Evolutionary conservation across 441 rosid genomes (phyloP).

Genomic region (Capsella rubella): DNA sequence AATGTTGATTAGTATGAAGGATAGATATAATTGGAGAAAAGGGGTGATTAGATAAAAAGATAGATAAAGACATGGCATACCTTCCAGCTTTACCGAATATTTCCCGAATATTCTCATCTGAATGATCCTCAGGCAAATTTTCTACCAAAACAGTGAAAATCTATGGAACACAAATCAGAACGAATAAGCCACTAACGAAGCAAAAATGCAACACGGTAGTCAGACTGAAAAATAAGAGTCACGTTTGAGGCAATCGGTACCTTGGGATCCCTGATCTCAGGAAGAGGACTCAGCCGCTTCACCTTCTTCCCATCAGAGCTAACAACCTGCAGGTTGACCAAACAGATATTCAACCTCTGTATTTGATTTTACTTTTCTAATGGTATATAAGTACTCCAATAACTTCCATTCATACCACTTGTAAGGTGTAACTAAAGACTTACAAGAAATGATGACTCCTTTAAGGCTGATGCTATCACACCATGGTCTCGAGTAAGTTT

Average conservation of each 20-base stretch:
- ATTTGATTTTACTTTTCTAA: neutral
- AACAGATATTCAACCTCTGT: constrained; percentile 8
- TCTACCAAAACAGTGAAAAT: constrained; percentile 87
- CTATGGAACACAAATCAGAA: constrained; percentile 57
- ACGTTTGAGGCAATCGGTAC: constrained; percentile 51
- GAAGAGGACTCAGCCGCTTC: constrained; percentile 74
- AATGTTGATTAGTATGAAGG: constrained; percentile 12
- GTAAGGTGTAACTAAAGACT: constrained; percentile 31
- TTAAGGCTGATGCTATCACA: constrained; percentile 64
- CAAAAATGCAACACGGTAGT: neutral
- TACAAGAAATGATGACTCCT: constrained; percentile 83
- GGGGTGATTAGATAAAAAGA: neutral
- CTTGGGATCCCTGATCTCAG: constrained; percentile 80
- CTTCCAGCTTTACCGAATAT: constrained; percentile 83
- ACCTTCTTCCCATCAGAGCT: constrained; percentile 83
- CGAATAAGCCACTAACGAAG: neutral
- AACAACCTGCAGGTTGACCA: constrained; percentile 57
- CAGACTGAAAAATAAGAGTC: neutral
- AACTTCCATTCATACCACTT: neutral
- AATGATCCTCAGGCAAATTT: constrained; percentile 93
- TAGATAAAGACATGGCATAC: constrained; percentile 49
- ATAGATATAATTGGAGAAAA: constrained; percentile 5
- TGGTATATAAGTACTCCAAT: neutral
- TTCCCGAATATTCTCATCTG: constrained; percentile 65
- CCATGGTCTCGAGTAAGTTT: constrained; percentile 69